Conservation (phyloP, 2,329 filamentous ascomycete genomes). For the Aspergillus ochraceoroseus region DNA sequence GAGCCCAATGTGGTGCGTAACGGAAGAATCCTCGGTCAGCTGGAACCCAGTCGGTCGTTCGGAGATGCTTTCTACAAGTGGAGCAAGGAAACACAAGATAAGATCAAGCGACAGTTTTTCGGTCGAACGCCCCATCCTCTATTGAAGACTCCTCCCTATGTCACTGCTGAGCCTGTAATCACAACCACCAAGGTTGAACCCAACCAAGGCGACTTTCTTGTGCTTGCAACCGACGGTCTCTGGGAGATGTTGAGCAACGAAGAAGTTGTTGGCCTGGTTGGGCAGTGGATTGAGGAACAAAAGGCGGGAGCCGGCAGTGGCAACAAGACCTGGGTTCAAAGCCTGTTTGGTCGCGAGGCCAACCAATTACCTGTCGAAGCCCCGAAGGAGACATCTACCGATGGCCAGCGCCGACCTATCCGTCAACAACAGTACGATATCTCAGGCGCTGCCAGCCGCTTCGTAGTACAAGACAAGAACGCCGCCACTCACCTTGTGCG, state of each 20-base stretch:
- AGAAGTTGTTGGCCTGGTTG: slow-evolving; percentile 92
- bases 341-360: slow-evolving; percentile 59
- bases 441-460: slow-evolving; percentile 63
- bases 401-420: slow-evolving; percentile 76
- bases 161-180: slow-evolving; percentile 90
- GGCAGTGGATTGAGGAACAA: slow-evolving; percentile 90
- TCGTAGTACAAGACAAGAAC: slow-evolving; percentile 91
- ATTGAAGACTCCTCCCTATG: slow-evolving; percentile 88
- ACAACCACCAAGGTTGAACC: slow-evolving; percentile 90
- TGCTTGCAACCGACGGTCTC: slow-evolving; percentile 91
- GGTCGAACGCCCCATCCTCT: slow-evolving; percentile 70
- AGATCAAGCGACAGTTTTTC: slow-evolving; percentile 81
- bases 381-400: slow-evolving; percentile 43
- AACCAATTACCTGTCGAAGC: slow-evolving; percentile 72
- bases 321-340: slow-evolving; percentile 61
- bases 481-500: slow-evolving; percentile 91
- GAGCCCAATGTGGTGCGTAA: slow-evolving; percentile 84
- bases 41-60: slow-evolving; percentile 91
- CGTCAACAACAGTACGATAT: slow-evolving; percentile 89
- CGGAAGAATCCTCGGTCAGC: slow-evolving; percentile 81
- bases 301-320: slow-evolving; percentile 36
- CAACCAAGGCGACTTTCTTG: slow-evolving; percentile 85
- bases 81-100: slow-evolving; percentile 76
- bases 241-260: slow-evolving; percentile 99
- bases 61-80: slow-evolving; percentile 97